Evolutionary conservation across 2,329 filamentous ascomycete species (phyloP).

Genomic region (Alternaria alternata): DNA sequence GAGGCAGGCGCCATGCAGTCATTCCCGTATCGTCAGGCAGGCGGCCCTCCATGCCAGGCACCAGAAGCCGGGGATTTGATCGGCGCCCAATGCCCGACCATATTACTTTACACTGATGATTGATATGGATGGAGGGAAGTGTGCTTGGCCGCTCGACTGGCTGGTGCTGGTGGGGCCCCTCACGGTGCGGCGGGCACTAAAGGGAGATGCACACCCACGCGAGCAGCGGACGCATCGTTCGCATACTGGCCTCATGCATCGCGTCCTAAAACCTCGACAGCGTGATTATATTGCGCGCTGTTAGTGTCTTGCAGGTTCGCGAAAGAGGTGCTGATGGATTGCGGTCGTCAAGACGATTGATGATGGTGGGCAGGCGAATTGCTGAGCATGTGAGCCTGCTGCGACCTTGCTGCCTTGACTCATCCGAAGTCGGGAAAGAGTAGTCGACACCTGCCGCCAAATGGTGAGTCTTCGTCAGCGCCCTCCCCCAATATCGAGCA

Average conservation of each 20-base stretch:
- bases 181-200: conserved; percentile 24
- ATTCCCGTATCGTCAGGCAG: conserved; percentile 17
- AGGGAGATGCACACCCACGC: conserved; percentile 28
- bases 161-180: conserved; percentile 22
- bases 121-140: conserved; percentile 23
- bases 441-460: conserved; percentile 4
- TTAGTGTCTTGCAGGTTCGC: conserved; percentile 16
- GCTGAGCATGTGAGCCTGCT: conserved; percentile 25
- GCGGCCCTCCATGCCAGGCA: conserved; percentile 29
- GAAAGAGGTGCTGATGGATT: background rate
- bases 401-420: conserved; percentile 37
- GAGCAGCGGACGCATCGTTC: conserved; percentile 26
- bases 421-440: conserved; percentile 28
- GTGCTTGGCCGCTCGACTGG: conserved; percentile 29
- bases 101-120: conserved; percentile 26
- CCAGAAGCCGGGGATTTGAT: conserved; percentile 27
- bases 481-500: background rate
- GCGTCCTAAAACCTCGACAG: conserved; percentile 14
- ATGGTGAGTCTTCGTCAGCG: conserved; percentile 11
- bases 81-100: conserved; percentile 38
- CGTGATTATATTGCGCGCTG: conserved; percentile 8
- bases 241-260: conserved; percentile 19
- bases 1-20: conserved; percentile 35
- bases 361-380: conserved; percentile 8
- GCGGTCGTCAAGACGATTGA: background rate